phyloP scores from a whole-genome alignment of 2,329 filamentous ascomycete genomes.

The Podosphaera fusca region DNA sequence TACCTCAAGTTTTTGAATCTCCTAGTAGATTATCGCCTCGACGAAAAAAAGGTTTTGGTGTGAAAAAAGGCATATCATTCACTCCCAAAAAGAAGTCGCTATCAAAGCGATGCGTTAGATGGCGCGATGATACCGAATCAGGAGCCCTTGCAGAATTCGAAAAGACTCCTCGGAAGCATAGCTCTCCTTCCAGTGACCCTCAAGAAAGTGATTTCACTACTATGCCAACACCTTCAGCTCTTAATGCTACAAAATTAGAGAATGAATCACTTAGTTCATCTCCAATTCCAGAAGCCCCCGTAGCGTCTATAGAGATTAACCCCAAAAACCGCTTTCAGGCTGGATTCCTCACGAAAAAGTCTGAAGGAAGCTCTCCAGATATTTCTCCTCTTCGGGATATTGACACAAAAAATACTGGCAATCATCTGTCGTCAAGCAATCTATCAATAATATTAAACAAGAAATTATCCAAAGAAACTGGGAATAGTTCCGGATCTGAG shows the following conservation, averaged over 20 bases:
- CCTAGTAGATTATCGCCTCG: constrained; percentile 62
- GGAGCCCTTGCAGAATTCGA: constrained; percentile 77
- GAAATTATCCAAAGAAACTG: constrained; percentile 15
- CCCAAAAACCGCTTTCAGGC: constrained; percentile 65
- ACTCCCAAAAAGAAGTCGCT: constrained; percentile 60
- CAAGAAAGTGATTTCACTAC: constrained; percentile 26
- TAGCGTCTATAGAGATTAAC: constrained; percentile 35
- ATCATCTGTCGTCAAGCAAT: constrained; percentile 21
- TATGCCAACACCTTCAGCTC: constrained; percentile 27
- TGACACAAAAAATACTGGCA: constrained; percentile 24
- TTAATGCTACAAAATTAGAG: constrained; percentile 10
- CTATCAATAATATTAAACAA: constrained; percentile 10
- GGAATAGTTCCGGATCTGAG: constrained; percentile 17
- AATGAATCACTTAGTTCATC: constrained; percentile 23
- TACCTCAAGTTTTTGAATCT: constrained; percentile 24
- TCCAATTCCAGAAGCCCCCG: constrained; percentile 30
- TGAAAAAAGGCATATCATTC: constrained; percentile 54
- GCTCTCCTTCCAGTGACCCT: constrained; percentile 31
- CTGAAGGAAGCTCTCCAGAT: constrained; percentile 40
- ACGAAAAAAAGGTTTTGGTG: constrained; percentile 41
- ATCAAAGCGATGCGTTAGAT: constrained; percentile 57
- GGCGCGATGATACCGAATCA: constrained; percentile 77
- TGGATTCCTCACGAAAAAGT: constrained; percentile 54
- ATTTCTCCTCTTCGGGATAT: constrained; percentile 31
- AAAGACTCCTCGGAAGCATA: constrained; percentile 57